phyloP scores from a whole-genome alignment of 176 grass and related monocot species.

The Pharus latifolius region DNA sequence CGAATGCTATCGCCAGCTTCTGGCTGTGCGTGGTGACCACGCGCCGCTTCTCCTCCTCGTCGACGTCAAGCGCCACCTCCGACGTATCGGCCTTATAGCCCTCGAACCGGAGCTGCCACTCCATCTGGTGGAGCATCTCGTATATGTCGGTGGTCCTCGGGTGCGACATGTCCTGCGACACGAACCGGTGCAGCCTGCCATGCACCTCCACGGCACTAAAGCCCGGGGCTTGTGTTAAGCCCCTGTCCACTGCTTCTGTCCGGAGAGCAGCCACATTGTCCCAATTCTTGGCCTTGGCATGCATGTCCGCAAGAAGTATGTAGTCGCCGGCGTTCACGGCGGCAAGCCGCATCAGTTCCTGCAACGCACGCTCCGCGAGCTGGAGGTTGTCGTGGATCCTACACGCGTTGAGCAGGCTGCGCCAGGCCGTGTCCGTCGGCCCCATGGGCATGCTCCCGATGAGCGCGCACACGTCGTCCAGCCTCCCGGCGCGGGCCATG shows the following conservation, averaged over 20 bases:
- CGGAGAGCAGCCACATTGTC: slow-evolving; percentile 20
- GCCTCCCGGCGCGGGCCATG: slow-evolving; percentile 47
- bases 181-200: slow-evolving; percentile 53
- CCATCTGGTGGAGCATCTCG: slow-evolving; percentile 76
- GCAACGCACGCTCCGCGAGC: slow-evolving; percentile 22
- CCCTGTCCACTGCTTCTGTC: slow-evolving; percentile 30
- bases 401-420: slow-evolving; percentile 71
- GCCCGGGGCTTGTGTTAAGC: slow-evolving; percentile 33
- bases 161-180: slow-evolving; percentile 62
- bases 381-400: slow-evolving; percentile 44
- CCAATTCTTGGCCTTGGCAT: slow-evolving; percentile 32
- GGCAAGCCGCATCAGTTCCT: slow-evolving; percentile 26
- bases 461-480: slow-evolving; percentile 42
- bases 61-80: slow-evolving; percentile 31
- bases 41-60: slow-evolving; percentile 54
- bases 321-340: slow-evolving; percentile 48
- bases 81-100: slow-evolving; percentile 56
- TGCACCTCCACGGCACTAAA: slow-evolving; percentile 72
- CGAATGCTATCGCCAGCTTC: slow-evolving; percentile 85
- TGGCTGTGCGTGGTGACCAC: slow-evolving; percentile 43
- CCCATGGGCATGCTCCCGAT: slow-evolving; percentile 55
- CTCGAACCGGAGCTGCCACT: slow-evolving; percentile 62
- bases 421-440: slow-evolving; percentile 41
- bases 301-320: slow-evolving; percentile 63
- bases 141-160: slow-evolving; percentile 37